Conservation (phyloP, 768 basidiomycete species). For the Asterophora parasitica region DNA sequence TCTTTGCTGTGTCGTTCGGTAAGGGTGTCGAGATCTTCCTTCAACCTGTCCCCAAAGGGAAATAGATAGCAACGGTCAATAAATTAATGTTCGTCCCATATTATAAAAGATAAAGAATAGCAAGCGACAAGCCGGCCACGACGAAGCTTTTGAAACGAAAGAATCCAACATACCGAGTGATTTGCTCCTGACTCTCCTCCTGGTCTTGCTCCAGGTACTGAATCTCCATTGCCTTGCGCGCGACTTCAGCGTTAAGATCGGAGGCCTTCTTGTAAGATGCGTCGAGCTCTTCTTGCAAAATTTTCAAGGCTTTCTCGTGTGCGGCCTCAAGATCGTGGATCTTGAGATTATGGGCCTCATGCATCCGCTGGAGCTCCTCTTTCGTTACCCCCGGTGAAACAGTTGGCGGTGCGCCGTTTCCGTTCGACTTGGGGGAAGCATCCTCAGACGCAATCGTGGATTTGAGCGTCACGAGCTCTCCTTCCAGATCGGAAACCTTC, state of each 20-base stretch:
- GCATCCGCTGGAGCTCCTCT: slow-evolving; percentile 72
- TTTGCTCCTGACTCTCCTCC: slow-evolving; percentile 70
- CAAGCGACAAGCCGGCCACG: slow-evolving; percentile 47
- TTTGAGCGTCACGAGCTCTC: slow-evolving; percentile 64
- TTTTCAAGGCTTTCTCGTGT: slow-evolving; percentile 54
- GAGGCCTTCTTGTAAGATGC: slow-evolving; percentile 41
- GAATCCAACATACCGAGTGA: slow-evolving; percentile 70
- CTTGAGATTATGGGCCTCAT: slow-evolving; percentile 83
- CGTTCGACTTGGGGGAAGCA: slow-evolving; percentile 54
- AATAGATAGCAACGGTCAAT: slow-evolving; percentile 29
- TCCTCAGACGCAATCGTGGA: slow-evolving; percentile 48
- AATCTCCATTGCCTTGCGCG: slow-evolving; percentile 76
- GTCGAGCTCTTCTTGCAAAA: slow-evolving; percentile 54
- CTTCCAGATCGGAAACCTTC: slow-evolving; percentile 70
- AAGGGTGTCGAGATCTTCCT: slow-evolving; percentile 56
- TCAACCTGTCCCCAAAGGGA: slow-evolving; percentile 47
- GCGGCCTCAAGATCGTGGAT: slow-evolving; percentile 68
- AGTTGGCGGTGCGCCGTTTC: slow-evolving; percentile 33
- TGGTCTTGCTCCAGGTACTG: slow-evolving; percentile 74
- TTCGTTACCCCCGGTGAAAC: slow-evolving; percentile 54
- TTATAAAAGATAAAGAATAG: slow-evolving; percentile 51
- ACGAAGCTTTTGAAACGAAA: slow-evolving; percentile 57
- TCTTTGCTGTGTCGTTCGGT: slow-evolving; percentile 37
- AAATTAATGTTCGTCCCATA: slow-evolving; percentile 29
- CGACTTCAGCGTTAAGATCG: slow-evolving; percentile 56